These are phyloP conservation scores for Tulasnella sp. DNA, from an alignment of 768 basidiomycete species.

Conservation along the genomic window DNA sequence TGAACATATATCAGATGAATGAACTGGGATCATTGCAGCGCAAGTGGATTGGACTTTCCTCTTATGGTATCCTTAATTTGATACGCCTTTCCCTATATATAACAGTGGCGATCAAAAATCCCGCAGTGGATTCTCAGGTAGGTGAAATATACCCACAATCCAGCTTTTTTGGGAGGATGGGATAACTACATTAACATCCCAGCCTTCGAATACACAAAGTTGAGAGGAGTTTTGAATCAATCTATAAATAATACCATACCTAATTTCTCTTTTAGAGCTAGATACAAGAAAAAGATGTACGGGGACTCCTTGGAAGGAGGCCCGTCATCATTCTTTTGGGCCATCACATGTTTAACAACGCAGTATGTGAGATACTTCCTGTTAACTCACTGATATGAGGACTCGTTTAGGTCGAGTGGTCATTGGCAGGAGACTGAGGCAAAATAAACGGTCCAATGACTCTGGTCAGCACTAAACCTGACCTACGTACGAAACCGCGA, in stretches of 20 bases:
- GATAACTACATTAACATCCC: constrained; percentile 68
- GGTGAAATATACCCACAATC: constrained; percentile 35
- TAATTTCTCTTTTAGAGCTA: constrained; percentile 42
- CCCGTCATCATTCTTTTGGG: constrained; percentile 64
- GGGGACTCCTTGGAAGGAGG: constrained; percentile 64
- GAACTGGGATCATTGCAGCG: background rate
- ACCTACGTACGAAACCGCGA: too few relatives aligned
- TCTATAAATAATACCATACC: constrained; percentile 30
- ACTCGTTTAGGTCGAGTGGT: constrained; percentile 17
- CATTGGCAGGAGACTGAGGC: too few relatives aligned
- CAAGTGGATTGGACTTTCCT: constrained; percentile 28
- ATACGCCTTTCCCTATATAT: constrained; percentile 49
- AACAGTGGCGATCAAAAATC: constrained; percentile 24
- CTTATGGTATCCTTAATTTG: constrained; percentile 60
- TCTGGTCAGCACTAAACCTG: too few relatives aligned
- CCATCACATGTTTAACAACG: background rate
- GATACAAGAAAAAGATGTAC: constrained; percentile 59
- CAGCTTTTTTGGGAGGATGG: constrained; percentile 76
- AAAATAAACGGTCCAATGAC: too few relatives aligned
- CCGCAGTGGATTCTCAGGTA: too few relatives aligned
- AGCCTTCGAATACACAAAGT: constrained; percentile 36
- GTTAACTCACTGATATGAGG: constrained; percentile 15
- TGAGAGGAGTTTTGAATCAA: background rate
- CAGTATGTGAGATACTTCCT: background rate
- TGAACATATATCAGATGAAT: background rate